These are phyloP conservation scores for Aspergillus bombycis DNA, from an alignment of 2,329 filamentous ascomycete species.

Conservation along the genomic window DNA sequence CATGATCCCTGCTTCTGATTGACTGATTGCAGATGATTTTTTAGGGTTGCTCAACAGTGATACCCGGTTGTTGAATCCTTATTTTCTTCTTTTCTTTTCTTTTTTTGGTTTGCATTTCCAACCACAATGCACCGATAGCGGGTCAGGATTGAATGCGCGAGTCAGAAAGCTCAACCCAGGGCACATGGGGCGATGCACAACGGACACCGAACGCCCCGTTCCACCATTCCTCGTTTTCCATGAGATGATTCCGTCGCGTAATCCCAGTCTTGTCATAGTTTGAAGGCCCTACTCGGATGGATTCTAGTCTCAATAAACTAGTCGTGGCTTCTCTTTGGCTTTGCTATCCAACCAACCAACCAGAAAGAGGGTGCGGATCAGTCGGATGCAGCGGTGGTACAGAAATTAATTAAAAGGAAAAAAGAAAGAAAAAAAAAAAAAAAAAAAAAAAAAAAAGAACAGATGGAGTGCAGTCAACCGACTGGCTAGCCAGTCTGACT, in stretches of 20 bases:
- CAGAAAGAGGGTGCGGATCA: neutral
- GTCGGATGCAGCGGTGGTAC: slow-evolving; percentile 5
- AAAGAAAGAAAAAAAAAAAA: neutral
- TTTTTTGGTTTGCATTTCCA: neutral
- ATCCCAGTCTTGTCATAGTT: slow-evolving; percentile 9
- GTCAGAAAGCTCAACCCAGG: neutral
- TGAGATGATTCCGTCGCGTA: slow-evolving; percentile 25
- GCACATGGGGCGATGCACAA: slow-evolving; percentile 6
- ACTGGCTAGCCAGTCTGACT: neutral
- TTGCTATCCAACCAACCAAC: neutral
- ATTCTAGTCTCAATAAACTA: neutral
- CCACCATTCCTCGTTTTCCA: slow-evolving; percentile 2
- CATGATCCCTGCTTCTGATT: neutral
- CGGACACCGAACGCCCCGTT: neutral
- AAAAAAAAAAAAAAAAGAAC: neutral
- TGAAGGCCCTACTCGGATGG: neutral
- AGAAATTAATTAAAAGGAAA: neutral
- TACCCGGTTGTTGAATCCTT: neutral
- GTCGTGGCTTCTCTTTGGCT: neutral
- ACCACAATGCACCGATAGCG: neutral
- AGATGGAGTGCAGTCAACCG: neutral
- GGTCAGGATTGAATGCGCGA: neutral
- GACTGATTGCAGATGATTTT: neutral
- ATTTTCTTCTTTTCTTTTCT: neutral
- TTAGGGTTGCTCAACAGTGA: neutral